Base-by-base conservation (phyloP, 371 early-diverging fungal species). In the Rhizopus delemar region DNA sequence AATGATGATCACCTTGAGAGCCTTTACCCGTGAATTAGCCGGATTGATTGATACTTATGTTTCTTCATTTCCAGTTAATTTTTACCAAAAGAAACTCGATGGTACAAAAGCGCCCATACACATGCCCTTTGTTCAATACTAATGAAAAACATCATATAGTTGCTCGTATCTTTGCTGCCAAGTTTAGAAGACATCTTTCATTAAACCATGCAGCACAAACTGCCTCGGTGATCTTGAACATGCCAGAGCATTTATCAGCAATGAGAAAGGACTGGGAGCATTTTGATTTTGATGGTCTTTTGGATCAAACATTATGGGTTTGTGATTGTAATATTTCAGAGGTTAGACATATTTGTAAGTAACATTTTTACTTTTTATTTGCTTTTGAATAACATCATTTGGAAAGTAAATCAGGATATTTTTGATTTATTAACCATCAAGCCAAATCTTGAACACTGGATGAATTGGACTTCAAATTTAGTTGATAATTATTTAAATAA, bases 261-360 rank as follows among this genome's bases (percentile, higher is more conserved):
- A 82, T 86, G 81, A 50, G 63, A 8, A 45, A 41, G 7, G 84
- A 83, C 31, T 86, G 85, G 84, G 70, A 76, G 9, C 36, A 52
- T 3, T 60, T 85, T 29, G 84, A 85, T 36, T 63, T 85, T 53
- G 79, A 70, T 7, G 62, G 63, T 32, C 64, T 86, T 16, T 55
- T 72, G 15, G 84, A 82, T 34, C 84, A 84, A 52, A 75, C 78
- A 5, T 54, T 70, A 13, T 85, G 84, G 85, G 68, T 83, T 13
- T 78, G 80, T 56, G 81, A 80, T 52, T 85, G 85, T 54, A 66
- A 72, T 9, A 60, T 57, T 6, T 50, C 39, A 3, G 73, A 80
- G 28, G 57, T 86, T 16, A 60, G 63, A 52, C 56, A 65, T 48
- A 69, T 70, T 4, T 56, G 81, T 78, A 72, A 56, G 68, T 65